Evolutionary conservation across 768 basidiomycete genomes (phyloP).

Genomic region (Russula virescens): DNA sequence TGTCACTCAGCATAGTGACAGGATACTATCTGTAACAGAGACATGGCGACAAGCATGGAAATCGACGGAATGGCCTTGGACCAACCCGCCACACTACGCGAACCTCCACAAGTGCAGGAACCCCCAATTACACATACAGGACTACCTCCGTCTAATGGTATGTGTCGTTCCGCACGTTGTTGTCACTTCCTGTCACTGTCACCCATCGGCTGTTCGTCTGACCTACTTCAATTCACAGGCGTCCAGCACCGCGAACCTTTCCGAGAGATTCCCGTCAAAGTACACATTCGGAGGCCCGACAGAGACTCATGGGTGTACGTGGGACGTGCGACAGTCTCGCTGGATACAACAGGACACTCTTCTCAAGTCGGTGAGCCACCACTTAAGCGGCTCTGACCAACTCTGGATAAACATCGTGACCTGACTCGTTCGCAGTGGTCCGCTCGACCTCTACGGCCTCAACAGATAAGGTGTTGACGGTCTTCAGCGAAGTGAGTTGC

Average conservation of each 20-base stretch:
- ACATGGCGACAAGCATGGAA: constrained; percentile 23
- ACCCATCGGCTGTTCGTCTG: constrained; percentile 1
- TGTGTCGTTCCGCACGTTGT: not conserved
- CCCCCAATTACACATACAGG: not conserved
- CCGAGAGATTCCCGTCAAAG: constrained; percentile 77
- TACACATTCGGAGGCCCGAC: constrained; percentile 75
- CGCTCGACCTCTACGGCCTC: constrained; percentile 56
- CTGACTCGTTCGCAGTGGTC: constrained; percentile 45
- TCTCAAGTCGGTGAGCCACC: constrained; percentile 67
- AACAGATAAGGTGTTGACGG: constrained; percentile 60
- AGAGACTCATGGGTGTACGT: constrained; percentile 78
- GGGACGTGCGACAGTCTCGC: constrained; percentile 69
- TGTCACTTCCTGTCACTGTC: not conserved
- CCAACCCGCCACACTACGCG: constrained; percentile 3
- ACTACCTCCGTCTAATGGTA: constrained; percentile 13
- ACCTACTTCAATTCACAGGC: not conserved
- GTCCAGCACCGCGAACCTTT: constrained; percentile 47
- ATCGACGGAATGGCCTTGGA: constrained; percentile 12
- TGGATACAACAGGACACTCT: constrained; percentile 69
- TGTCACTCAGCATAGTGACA: not conserved
- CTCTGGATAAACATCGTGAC: not conserved
- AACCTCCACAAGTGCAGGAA: constrained; percentile 11
- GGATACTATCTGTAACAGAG: not conserved
- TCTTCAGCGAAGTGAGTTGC: constrained; percentile 60
- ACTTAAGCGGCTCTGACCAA: not conserved